phyloP scores from a whole-genome alignment of 805 yeast species.

The Wickerhamiella lipophila region DNA sequence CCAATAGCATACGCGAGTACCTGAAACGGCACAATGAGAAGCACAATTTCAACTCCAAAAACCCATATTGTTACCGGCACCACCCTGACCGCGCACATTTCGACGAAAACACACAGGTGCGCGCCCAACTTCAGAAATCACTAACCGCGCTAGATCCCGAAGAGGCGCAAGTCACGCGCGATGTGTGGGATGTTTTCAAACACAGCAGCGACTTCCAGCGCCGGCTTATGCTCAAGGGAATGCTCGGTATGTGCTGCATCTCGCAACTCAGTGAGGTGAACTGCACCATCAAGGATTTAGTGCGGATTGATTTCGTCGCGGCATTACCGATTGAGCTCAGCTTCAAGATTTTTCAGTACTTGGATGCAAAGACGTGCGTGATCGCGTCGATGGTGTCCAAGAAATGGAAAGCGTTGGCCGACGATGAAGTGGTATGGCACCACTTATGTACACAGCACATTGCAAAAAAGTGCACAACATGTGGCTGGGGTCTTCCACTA shows the following conservation, averaged over 20 bases:
- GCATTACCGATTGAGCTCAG: slow-evolving; percentile 79
- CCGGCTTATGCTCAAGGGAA: slow-evolving; percentile 64
- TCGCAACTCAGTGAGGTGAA: slow-evolving; percentile 84
- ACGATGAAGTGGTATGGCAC: slow-evolving; percentile 96
- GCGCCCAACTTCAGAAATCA: slow-evolving; percentile 37
- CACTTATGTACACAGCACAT: slow-evolving; percentile 98
- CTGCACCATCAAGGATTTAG: slow-evolving; percentile 62
- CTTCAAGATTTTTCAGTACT: slow-evolving; percentile 69
- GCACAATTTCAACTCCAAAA: neutral
- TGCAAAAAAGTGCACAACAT: slow-evolving; percentile 91
- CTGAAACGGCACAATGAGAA: neutral
- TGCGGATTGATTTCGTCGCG: slow-evolving; percentile 77
- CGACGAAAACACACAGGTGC: neutral
- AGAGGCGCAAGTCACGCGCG: slow-evolving; percentile 69
- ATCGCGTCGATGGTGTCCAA: slow-evolving; percentile 86
- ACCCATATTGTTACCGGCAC: slow-evolving; percentile 8
- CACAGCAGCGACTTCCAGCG: slow-evolving; percentile 63
- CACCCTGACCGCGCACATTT: slow-evolving; percentile 8
- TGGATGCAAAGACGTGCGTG: slow-evolving; percentile 89
- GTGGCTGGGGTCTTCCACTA: slow-evolving; percentile 98
- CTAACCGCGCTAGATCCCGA: slow-evolving; percentile 37
- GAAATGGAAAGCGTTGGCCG: slow-evolving; percentile 80
- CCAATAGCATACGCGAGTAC: slow-evolving; percentile 3
- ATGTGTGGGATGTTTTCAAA: slow-evolving; percentile 72
- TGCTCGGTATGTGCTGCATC: slow-evolving; percentile 82